These are phyloP conservation scores for Lipomyces orientalis DNA, from an alignment of 805 yeast genomes.

Conservation along the genomic window DNA sequence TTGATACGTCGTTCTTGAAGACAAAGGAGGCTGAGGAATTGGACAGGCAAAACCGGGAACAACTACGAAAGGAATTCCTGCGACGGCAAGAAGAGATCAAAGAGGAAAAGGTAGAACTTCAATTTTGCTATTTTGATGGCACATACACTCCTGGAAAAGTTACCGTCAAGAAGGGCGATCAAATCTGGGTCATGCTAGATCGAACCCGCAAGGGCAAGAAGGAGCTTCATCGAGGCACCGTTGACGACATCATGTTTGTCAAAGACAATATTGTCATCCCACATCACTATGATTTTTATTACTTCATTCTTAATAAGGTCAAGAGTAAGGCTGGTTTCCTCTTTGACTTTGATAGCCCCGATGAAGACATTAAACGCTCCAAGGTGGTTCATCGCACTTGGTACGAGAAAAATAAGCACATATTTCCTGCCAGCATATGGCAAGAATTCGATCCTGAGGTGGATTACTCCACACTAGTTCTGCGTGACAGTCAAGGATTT, in stretches of 20 bases:
- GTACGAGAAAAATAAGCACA: slow-evolving; percentile 44
- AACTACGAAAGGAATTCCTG: slow-evolving; percentile 27
- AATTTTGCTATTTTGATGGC: slow-evolving; percentile 42
- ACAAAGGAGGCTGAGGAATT: slow-evolving; percentile 22
- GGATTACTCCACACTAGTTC: slow-evolving; percentile 40
- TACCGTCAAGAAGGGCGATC: slow-evolving; percentile 41
- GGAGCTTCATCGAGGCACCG: slow-evolving; percentile 42
- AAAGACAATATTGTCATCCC: slow-evolving; percentile 43
- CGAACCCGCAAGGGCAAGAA: slow-evolving; percentile 38
- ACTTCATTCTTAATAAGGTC: slow-evolving; percentile 39
- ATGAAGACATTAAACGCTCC: slow-evolving; percentile 27
- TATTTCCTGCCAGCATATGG: slow-evolving; percentile 44
- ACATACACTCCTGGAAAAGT: slow-evolving; percentile 36
- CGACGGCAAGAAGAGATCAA: slow-evolving; percentile 33
- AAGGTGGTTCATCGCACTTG: slow-evolving; percentile 42
- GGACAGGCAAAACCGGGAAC: slow-evolving; percentile 31
- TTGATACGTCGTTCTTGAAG: slow-evolving; percentile 39
- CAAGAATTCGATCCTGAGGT: slow-evolving; percentile 43
- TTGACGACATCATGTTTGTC: slow-evolving; percentile 44
- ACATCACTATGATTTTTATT: slow-evolving; percentile 43
- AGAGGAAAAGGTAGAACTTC: slow-evolving; percentile 34
- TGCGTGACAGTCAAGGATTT: slow-evolving; percentile 40
- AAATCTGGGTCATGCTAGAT: slow-evolving; percentile 41
- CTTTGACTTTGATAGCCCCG: slow-evolving; percentile 38
- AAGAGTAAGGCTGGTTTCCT: slow-evolving; percentile 39